Percentiles rank a stretch among this genome's conserved stretches.
These are phyloP conservation scores for Nemania diffusa DNA, from an alignment of 2,329 filamentous ascomycete species.

Conservation along the genomic window DNA sequence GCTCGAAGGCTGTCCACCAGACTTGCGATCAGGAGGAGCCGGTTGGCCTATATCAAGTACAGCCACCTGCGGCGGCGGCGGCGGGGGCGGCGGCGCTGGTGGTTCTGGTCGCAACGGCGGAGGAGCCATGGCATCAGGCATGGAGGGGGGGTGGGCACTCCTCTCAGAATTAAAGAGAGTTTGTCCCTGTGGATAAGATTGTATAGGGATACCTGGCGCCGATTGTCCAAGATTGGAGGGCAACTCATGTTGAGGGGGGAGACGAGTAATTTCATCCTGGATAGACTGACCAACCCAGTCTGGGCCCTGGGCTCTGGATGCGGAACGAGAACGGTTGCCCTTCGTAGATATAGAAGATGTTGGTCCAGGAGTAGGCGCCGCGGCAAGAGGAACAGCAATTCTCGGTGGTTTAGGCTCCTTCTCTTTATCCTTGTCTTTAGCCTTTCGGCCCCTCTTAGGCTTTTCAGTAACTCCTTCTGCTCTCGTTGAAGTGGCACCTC, in stretches of 20 bases:
- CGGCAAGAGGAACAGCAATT: slow-evolving; percentile 57
- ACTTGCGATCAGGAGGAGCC: slow-evolving; percentile 60
- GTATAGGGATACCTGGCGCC: slow-evolving; percentile 53
- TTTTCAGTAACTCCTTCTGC: slow-evolving; percentile 58
- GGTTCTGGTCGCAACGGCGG: slow-evolving; percentile 67
- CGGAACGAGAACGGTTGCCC: slow-evolving; percentile 63
- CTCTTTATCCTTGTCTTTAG: slow-evolving; percentile 54
- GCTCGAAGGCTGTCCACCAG: slow-evolving; percentile 73
- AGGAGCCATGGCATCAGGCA: slow-evolving; percentile 66
- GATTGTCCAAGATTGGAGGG: slow-evolving; percentile 54
- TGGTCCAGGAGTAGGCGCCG: slow-evolving; percentile 51
- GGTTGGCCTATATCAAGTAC: slow-evolving; percentile 62
- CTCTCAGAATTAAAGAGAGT: slow-evolving; percentile 46
- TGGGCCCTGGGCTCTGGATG: slow-evolving; percentile 60
- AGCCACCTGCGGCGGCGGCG: slow-evolving; percentile 59
- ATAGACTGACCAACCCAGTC: slow-evolving; percentile 54
- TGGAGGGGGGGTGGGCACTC: slow-evolving; percentile 47
- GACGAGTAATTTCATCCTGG: slow-evolving; percentile 54
- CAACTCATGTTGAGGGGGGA: slow-evolving; percentile 58
- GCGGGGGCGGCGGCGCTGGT: too few relatives aligned
- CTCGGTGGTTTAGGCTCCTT: slow-evolving; percentile 55
- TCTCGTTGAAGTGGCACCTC: slow-evolving; percentile 57
- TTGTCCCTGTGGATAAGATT: slow-evolving; percentile 44
- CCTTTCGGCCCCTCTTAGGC: slow-evolving; percentile 54
- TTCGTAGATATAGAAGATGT: slow-evolving; percentile 51